Evolutionary conservation across 169 alveolate genomes (phyloP).

Genomic region (Plasmodium coatneyi): DNA sequence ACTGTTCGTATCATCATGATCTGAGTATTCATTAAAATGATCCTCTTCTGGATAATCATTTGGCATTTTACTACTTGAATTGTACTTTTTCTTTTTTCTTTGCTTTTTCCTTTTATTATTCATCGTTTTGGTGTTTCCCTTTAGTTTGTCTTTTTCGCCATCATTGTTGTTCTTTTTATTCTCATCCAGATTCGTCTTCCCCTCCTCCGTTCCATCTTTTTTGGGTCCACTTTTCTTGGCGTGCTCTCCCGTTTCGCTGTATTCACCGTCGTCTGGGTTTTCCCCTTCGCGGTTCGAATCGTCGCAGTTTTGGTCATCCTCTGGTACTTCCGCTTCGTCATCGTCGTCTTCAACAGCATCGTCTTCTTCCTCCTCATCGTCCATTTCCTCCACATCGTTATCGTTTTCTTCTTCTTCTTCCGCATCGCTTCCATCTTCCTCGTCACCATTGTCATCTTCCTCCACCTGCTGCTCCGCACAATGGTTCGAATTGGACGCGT

Average conservation of each 20-base stretch:
- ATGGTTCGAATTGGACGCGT: background rate
- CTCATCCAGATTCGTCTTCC: background rate
- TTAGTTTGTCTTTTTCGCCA: background rate
- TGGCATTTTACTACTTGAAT: slow-evolving; percentile 6
- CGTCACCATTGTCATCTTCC: slow-evolving; percentile 2
- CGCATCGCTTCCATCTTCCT: slow-evolving; percentile 7
- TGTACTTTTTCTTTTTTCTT: slow-evolving; percentile 15
- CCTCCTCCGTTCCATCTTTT: background rate
- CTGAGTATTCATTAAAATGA: slow-evolving; percentile 13
- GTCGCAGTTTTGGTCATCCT: background rate
- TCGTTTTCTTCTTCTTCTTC: slow-evolving; percentile 18
- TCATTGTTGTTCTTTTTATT: background rate
- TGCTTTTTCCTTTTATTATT: slow-evolving; percentile 37
- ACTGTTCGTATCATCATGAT: slow-evolving; percentile 17
- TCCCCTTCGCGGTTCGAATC: background rate
- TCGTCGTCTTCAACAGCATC: background rate
- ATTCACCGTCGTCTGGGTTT: background rate
- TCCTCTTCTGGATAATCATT: slow-evolving; percentile 14
- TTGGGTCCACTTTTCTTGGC: background rate
- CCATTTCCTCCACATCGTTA: background rate
- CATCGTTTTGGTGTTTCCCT: background rate
- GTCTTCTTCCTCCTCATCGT: background rate
- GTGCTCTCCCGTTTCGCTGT: background rate
- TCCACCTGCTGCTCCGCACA: slow-evolving; percentile 3
- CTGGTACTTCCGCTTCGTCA: background rate